Conservation (phyloP, 2,329 filamentous ascomycete species). For the Sclerotinia glacialis region DNA sequence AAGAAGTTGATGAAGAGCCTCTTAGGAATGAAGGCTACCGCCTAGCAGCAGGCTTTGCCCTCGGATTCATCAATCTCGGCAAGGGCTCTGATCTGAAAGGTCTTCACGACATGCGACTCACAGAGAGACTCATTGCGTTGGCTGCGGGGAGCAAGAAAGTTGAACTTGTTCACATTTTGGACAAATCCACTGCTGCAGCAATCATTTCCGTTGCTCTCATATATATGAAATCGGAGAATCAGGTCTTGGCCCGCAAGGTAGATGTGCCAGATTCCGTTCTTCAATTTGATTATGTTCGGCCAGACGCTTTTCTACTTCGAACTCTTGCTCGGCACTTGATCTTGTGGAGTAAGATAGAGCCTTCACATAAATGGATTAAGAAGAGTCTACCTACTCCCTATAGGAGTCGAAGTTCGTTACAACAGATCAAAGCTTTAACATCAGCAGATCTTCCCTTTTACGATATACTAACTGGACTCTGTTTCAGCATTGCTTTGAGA, state of each 20-base stretch:
- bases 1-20: constrained; percentile 77
- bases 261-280: constrained; percentile 86
- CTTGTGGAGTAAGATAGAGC: constrained; percentile 81
- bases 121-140: constrained; percentile 80
- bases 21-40: constrained; percentile 94
- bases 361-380: constrained; percentile 71
- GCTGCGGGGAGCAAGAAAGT: constrained; percentile 89
- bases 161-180: constrained; percentile 86
- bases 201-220: constrained; percentile 87
- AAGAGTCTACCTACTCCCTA: constrained; percentile 71
- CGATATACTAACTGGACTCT: constrained; percentile 85
- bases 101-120: constrained; percentile 88
- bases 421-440: constrained; percentile 58
- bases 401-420: constrained; percentile 58
- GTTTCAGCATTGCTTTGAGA: constrained; percentile 73
- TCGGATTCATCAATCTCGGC: constrained; percentile 91
- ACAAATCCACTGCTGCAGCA: constrained; percentile 89
- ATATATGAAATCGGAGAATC: constrained; percentile 95
- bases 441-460: constrained; percentile 89
- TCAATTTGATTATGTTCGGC: constrained; percentile 93
- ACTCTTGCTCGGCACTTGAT: constrained; percentile 89
- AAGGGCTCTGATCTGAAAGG: constrained; percentile 86
- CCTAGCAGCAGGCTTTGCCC: constrained; percentile 85
- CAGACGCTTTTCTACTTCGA: constrained; percentile 85
- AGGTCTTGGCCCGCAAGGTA: constrained; percentile 82